Conservation (phyloP, 2,329 filamentous ascomycete species). For the Stachybotrys chlorohalonatus region DNA sequence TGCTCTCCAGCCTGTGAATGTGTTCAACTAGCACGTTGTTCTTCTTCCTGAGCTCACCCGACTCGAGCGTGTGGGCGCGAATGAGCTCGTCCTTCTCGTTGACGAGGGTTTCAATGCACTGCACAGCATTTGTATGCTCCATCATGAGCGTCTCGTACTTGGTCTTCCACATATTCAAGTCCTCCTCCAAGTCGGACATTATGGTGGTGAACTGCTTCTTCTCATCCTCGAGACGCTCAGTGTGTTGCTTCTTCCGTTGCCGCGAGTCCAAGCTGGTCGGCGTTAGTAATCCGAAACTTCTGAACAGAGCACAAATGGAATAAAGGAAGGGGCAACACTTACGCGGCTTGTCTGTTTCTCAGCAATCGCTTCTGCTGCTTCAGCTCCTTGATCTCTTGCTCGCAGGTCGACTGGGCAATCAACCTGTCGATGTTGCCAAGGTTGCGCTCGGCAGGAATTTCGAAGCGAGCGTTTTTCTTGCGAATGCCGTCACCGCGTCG, state of each 20-base stretch:
- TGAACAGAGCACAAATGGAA: conserved; percentile 1
- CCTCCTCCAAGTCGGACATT: conserved; percentile 71
- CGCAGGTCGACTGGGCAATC: conserved; percentile 79
- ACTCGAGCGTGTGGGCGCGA: conserved; percentile 79
- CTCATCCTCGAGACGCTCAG: conserved; percentile 90
- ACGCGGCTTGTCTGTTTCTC: conserved; percentile 95
- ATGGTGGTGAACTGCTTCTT: conserved; percentile 82
- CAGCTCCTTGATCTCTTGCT: conserved; percentile 92
- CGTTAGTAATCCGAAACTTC: conserved; percentile 2
- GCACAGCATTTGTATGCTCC: conserved; percentile 65
- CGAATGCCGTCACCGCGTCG: conserved; percentile 79
- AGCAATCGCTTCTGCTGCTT: conserved; percentile 96
- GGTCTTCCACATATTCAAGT: conserved; percentile 57
- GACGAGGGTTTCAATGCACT: conserved; percentile 67
- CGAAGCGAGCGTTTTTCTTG: conserved; percentile 98
- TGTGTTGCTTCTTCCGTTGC: conserved; percentile 97
- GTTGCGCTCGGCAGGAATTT: conserved; percentile 90
- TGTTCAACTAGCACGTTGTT: conserved; percentile 71
- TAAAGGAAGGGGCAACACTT: conserved; percentile 28
- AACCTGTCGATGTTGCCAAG: conserved; percentile 90
- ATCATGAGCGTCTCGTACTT: conserved; percentile 62
- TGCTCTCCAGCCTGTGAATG: conserved; percentile 60
- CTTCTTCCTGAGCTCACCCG: conserved; percentile 85
- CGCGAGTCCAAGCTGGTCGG: conserved; percentile 62
- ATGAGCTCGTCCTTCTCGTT: conserved; percentile 91